These are phyloP conservation scores for Penicillium sp. DNA, from an alignment of 2,329 filamentous ascomycete species.

Conservation along the genomic window DNA sequence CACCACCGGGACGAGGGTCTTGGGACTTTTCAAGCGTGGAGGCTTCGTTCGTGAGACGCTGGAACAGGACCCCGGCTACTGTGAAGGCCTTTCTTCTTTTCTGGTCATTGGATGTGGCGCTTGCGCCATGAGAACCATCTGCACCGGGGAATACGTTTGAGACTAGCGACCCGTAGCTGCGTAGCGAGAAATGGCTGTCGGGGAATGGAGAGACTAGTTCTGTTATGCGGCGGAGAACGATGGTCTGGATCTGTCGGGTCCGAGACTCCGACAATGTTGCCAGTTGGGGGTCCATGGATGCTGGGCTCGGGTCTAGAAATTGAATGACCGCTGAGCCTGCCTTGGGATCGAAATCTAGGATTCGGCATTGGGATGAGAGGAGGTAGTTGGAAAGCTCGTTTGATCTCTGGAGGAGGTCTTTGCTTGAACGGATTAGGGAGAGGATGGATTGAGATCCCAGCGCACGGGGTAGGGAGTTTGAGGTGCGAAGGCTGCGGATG, in stretches of 20 bases:
- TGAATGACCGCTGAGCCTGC: conserved; percentile 33
- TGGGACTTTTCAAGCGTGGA: background rate
- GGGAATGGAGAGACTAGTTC: conserved; percentile 48
- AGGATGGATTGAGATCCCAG: conserved; percentile 65
- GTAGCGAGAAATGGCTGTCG: conserved; percentile 40
- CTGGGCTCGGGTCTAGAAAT: conserved; percentile 21
- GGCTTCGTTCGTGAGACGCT: conserved; percentile 30
- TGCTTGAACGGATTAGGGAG: conserved; percentile 54
- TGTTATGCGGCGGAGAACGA: conserved; percentile 48
- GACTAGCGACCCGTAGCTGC: conserved; percentile 42
- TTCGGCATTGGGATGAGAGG: conserved; percentile 37
- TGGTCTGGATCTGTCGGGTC: conserved; percentile 35
- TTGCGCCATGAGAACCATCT: background rate
- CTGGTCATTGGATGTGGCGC: background rate
- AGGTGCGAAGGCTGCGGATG: conserved; percentile 63
- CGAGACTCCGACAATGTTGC: conserved; percentile 7
- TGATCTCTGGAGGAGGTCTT: conserved; percentile 42
- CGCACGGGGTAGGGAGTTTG: conserved; percentile 64
- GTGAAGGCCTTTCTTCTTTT: conserved; percentile 44
- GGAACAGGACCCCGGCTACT: conserved; percentile 49
- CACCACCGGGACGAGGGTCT: background rate
- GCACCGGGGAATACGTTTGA: conserved; percentile 39
- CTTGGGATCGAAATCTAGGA: conserved; percentile 31
- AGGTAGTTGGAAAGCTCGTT: conserved; percentile 55
- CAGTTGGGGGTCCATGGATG: conserved; percentile 10